Base-by-base conservation (phyloP, 1,284 basidiomycete genomes). In the Caloboletus firmus region DNA sequence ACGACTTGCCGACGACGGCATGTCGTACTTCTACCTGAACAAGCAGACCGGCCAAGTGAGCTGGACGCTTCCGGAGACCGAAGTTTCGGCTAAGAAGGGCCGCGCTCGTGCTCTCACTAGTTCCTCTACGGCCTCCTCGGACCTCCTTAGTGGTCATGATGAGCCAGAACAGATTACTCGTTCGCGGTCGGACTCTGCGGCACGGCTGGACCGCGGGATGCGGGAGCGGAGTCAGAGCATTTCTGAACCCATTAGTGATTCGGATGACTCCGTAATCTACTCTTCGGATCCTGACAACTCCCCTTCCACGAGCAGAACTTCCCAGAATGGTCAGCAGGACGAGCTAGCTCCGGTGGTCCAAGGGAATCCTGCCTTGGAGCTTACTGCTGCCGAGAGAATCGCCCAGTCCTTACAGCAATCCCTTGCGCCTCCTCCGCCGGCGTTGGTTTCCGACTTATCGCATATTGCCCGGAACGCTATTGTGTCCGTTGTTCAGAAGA, bases 1-100 rank as follows among this genome's bases (percentile, higher is more conserved):
- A 59, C 84, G 85, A 46, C 76, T 93, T 45, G 87, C 87, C 22
- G 90, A 94, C 63, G 93, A 95, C 64, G 92, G 92, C n/a, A 75
- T 84, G 68, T 82, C 85, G 2, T 91, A 88, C 70, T 92, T 84
- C 69, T 95, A 91, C 70, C 72, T 80, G 68, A 94, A 95, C 75
- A 83, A 80, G 59, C 65, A 79, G 17, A 89, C 87, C 51, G 87
- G 88, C 22, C 76, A 83, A 56, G 74, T 85, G 26, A 81, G 80
- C 45, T 90, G 87, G 90, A 83, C 81, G 1, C 73, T 82, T 34
- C 85, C 87, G 22, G 80, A 82, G 55, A 42, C 53, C 30, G 66
- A 67, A 26, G 45, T 53, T 50, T 44, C 58, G 30, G 50, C 40
- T 41, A 63, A 45, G 54, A 64, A 63, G 26, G 62, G 64, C 32